phyloP scores from a whole-genome alignment of 1,284 basidiomycete species.

The Rhodotorula sp. region DNA sequence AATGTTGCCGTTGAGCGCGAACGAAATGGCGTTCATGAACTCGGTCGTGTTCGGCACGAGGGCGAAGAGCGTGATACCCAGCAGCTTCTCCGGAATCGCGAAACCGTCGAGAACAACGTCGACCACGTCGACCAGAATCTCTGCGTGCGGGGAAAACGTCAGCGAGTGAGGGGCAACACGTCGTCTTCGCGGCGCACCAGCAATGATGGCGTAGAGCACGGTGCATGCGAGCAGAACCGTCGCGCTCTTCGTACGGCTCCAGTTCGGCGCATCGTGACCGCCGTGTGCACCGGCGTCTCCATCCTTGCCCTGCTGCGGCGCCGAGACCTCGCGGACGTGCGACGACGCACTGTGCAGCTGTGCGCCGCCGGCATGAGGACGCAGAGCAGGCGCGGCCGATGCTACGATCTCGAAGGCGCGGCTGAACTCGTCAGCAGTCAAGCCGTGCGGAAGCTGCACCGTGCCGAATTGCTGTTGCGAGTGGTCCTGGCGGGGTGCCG shows the following conservation, averaged over 20 bases:
- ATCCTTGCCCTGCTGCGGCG: slow-evolving; percentile 2
- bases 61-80: slow-evolving; percentile 94
- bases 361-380: slow-evolving; percentile 6
- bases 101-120: slow-evolving; percentile 92
- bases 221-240: slow-evolving; percentile 87
- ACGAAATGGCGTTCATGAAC: slow-evolving; percentile 99
- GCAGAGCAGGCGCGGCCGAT: slow-evolving; percentile 69
- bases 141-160: background rate
- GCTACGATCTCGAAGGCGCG: slow-evolving; percentile 72
- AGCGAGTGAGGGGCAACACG: background rate
- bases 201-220: slow-evolving; percentile 90
- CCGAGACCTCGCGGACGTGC: slow-evolving; percentile 28
- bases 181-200: slow-evolving; percentile 61
- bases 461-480: background rate
- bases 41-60: slow-evolving; percentile 98
- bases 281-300: slow-evolving; percentile 56
- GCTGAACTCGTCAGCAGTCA: slow-evolving; percentile 79
- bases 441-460: slow-evolving; percentile 55
- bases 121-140: slow-evolving; percentile 65
- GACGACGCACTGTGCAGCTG: slow-evolving; percentile 19
- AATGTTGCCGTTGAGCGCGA: slow-evolving; percentile 95
- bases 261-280: slow-evolving; percentile 93
- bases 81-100: slow-evolving; percentile 94
- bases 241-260: slow-evolving; percentile 81
- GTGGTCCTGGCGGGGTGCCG: background rate